These are phyloP conservation scores for Rhododendron simsii DNA, from an alignment of 148 eudicot species.

Conservation along the genomic window DNA sequence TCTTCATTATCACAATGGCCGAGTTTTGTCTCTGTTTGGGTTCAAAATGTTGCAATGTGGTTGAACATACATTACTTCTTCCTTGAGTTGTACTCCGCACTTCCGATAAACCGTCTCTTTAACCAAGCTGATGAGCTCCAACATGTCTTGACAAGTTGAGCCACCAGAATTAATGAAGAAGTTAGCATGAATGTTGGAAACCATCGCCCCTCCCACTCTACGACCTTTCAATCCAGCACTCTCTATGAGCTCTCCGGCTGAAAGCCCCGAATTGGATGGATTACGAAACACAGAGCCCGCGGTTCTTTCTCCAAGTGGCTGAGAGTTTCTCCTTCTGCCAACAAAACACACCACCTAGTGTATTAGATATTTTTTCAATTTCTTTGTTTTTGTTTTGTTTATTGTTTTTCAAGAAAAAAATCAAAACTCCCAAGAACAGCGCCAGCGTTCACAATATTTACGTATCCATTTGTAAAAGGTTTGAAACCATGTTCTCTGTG, in stretches of 20 bases:
- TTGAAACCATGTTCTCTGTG: neutral
- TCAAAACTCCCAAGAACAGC: neutral
- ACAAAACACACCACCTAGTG: neutral
- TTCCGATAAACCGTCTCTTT: constrained; percentile 15
- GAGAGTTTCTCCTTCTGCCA: constrained; percentile 21
- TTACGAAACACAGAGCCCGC: constrained; percentile 24
- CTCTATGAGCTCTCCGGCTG: constrained; percentile 23
- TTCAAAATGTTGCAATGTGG: neutral
- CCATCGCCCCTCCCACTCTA: constrained; percentile 23
- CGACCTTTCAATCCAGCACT: constrained; percentile 17
- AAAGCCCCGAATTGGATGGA: constrained; percentile 6
- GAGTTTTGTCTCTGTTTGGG: neutral
- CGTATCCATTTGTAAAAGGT: neutral
- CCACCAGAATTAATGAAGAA: constrained; percentile 18
- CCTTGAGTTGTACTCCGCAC: constrained; percentile 16
- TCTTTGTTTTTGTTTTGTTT: neutral
- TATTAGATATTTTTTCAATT: neutral
- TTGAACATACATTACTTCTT: constrained; percentile 19
- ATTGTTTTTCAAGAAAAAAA: neutral
- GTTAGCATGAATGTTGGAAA: constrained; percentile 24
- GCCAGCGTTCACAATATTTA: neutral
- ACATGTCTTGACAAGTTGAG: constrained; percentile 20
- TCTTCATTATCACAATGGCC: neutral
- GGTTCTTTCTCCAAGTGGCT: constrained; percentile 19
- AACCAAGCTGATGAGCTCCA: constrained; percentile 17